A percentile compares a stretch with the other conserved stretches of the same genome.
These are phyloP conservation scores for Sugiyamaella paludigena DNA, from an alignment of 1,139 yeast genomes.

Conservation along the genomic window DNA sequence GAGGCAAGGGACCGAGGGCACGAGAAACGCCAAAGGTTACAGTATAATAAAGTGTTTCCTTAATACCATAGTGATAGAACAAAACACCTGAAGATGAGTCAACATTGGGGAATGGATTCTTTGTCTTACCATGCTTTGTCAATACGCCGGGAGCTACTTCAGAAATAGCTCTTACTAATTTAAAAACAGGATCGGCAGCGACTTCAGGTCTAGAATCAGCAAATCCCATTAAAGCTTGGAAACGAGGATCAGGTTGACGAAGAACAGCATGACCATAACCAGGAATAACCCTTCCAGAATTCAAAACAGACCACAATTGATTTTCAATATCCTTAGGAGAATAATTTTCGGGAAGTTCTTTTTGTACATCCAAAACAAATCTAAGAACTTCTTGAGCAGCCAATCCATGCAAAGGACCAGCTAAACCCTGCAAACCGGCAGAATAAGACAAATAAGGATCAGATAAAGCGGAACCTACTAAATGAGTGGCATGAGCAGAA, in stretches of 20 bases:
- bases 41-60: slow-evolving; percentile 94
- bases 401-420: slow-evolving; percentile 97
- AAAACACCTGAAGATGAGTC: slow-evolving; percentile 97
- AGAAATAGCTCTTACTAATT: slow-evolving; percentile 63
- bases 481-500: slow-evolving; percentile 95
- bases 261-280: slow-evolving; percentile 98
- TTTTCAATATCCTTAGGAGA: slow-evolving; percentile 68
- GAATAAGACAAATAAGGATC: slow-evolving; percentile 91
- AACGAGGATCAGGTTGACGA: slow-evolving; percentile 97
- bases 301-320: slow-evolving; percentile 88
- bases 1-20: slow-evolving; percentile 97
- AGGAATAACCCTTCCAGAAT: slow-evolving; percentile 93
- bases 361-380: slow-evolving; percentile 82
- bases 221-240: slow-evolving; percentile 95
- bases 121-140: slow-evolving; percentile 96
- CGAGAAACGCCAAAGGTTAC: slow-evolving; percentile 97
- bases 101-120: slow-evolving; percentile 99
- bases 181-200: slow-evolving; percentile 51
- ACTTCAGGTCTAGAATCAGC: slow-evolving; percentile 49
- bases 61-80: slow-evolving; percentile 95
- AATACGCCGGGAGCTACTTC: slow-evolving; percentile 95
- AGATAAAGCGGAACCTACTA: slow-evolving; percentile 93
- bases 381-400: slow-evolving; percentile 98
- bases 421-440: slow-evolving; percentile 95
- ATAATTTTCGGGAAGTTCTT: slow-evolving; percentile 68